Evolutionary conservation across 1,284 basidiomycete genomes (phyloP), one percentile per base, ranked within the genome.

Genomic region (Papiliotrema nemorosa): DNA sequence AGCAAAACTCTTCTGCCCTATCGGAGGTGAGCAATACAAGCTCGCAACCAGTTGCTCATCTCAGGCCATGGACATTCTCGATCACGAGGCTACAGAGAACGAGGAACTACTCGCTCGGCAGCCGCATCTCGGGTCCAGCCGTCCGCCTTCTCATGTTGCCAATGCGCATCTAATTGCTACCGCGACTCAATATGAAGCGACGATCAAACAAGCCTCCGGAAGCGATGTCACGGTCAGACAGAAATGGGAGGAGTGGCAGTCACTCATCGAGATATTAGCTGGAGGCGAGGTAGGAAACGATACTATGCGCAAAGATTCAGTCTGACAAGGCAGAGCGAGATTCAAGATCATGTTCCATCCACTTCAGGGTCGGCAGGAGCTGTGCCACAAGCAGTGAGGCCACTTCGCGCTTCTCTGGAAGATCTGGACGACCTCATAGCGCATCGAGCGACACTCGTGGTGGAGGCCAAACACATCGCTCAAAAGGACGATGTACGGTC

Each of bases 231-330:
- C 82, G 5, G 85, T 96, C 0, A 76, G 84, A 27, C 74, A 79
- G 50, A 91, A 92, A 69, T 96, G 88, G 87, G 84, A 85, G 42
- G 83, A 91, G 61, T 93, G 89, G 89, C 84, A 86, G 60, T 77
- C 79, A n/a, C 80, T 79, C 47, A 86, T 93, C 45, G 73, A 74
- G 18, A 80, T 87, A 52, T 78, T 96, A 49, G 85, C 81, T 16
- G 82, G 80, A 72, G 83, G 85, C 49, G 84, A 90, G 78, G 88
- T 87, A 62, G 38, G 68, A 58, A 20, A 13, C 3, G 6, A 33
- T 13, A 13, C 31, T 37, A 34, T 24, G 7, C 13, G 12, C 3
- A 38, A 6, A 33, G 31, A 3, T 21, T n/a, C 6, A n/a, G 14
- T 35, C 57, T 55, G 39, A 54, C 18, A 7, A n/a, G 5, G 5